phyloP scores from a whole-genome alignment of 148 eudicot genomes.

The Pouteria glomerata region DNA sequence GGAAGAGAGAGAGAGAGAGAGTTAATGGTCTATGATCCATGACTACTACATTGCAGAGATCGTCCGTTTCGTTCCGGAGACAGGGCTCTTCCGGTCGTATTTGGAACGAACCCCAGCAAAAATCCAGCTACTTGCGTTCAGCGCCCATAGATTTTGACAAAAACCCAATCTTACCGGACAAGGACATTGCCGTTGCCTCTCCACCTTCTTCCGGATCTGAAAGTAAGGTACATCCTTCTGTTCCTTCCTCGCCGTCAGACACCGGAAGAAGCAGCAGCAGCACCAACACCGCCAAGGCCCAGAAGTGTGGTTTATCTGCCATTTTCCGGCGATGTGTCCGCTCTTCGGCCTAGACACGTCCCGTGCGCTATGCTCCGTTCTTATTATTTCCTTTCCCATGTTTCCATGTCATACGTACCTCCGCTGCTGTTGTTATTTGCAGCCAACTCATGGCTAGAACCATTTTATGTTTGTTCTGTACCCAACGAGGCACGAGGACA shows the following conservation, averaged over 20 bases:
- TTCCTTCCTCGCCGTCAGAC: background rate
- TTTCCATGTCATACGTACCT: background rate
- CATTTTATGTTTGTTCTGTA: background rate
- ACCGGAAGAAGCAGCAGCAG: slow-evolving; percentile 19
- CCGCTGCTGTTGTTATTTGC: background rate
- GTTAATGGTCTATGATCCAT: slow-evolving; percentile 14
- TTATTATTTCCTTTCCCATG: background rate
- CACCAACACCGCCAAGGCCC: no score
- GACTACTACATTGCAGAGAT: slow-evolving; percentile 36
- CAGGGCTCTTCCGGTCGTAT: slow-evolving; percentile 49
- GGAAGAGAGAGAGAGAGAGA: background rate
- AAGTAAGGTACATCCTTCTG: background rate
- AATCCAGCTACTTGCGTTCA: background rate
- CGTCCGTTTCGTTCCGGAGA: slow-evolving; percentile 41
- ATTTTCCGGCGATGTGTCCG: slow-evolving; percentile 31
- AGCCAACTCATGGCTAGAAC: background rate
- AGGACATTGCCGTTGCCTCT: background rate
- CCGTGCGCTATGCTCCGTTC: background rate
- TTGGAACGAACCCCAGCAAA: no score
- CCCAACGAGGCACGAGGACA: no score
- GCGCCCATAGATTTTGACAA: background rate
- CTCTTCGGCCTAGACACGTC: background rate
- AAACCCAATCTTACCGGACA: background rate
- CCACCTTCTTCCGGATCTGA: slow-evolving; percentile 1
- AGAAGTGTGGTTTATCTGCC: slow-evolving; percentile 11